These are phyloP conservation scores for Apiospora aurea DNA, from an alignment of 2,329 filamentous ascomycete genomes.

Conservation along the genomic window DNA sequence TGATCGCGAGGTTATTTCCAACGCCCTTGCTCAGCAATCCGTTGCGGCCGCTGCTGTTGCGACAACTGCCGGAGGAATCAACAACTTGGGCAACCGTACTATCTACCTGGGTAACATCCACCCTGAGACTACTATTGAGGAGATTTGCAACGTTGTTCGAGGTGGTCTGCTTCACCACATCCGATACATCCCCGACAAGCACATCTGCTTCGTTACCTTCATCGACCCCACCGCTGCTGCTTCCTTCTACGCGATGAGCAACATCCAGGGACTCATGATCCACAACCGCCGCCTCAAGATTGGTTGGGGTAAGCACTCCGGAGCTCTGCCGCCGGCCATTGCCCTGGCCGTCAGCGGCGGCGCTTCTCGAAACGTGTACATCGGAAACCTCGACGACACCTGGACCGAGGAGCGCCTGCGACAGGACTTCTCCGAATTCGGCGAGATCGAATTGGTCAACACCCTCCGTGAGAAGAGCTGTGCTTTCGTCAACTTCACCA, in stretches of 20 bases:
- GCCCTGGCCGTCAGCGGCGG: constrained; percentile 95
- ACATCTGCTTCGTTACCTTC: constrained; percentile 99
- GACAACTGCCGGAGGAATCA: constrained; percentile 94
- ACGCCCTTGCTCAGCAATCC: constrained; percentile 94
- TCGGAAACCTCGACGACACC: constrained; percentile 95
- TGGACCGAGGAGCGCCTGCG: constrained; percentile 96
- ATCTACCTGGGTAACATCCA: constrained; percentile 99
- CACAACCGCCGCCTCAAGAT: constrained; percentile 98
- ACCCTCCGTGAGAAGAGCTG: constrained; percentile 98
- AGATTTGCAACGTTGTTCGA: constrained; percentile 98
- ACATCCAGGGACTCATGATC: constrained; percentile 98
- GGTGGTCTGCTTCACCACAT: constrained; percentile 97
- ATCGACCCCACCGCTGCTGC: constrained; percentile 98
- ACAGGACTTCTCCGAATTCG: constrained; percentile 96
- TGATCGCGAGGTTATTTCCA: constrained; percentile 95
- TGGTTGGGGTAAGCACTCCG: constrained; percentile 99
- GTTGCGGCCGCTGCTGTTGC: constrained; percentile 96
- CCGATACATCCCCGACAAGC: constrained; percentile 98
- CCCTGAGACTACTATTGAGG: constrained; percentile 97
- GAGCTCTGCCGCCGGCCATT: constrained; percentile 93
- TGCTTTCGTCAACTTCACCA: constrained; percentile 99
- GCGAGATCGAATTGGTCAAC: constrained; percentile 97
- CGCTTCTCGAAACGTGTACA: constrained; percentile 97
- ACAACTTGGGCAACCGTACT: constrained; percentile 96
- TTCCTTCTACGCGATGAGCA: constrained; percentile 97